A percentile compares a stretch with the other conserved stretches of the same genome.
Conservation (phyloP, 805 yeast species). For the Ogataea dorogensis region DNA sequence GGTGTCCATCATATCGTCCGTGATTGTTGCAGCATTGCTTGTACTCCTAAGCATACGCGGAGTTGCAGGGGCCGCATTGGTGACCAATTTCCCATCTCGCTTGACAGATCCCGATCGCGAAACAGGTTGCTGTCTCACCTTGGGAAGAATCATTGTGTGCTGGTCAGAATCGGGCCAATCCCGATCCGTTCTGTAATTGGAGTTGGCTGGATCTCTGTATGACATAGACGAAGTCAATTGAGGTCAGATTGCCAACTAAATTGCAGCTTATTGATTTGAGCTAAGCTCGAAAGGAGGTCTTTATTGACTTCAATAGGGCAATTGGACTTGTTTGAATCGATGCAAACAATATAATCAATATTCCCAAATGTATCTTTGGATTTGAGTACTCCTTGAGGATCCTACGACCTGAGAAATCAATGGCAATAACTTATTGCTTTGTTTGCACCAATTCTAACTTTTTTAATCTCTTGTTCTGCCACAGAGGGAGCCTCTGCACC, state of each 20-base stretch:
- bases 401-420: conserved; percentile 1
- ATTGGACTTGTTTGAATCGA: background rate
- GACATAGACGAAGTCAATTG: conserved; percentile 10
- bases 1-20: conserved; percentile 27
- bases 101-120: conserved; percentile 25
- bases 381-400: background rate
- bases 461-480: conserved; percentile 13
- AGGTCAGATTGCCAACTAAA: background rate
- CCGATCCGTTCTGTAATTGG: conserved; percentile 3
- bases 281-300: background rate
- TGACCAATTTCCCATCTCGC: conserved; percentile 12
- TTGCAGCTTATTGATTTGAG: background rate
- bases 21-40: conserved; percentile 32
- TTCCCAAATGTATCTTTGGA: background rate
- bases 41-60: conserved; percentile 67
- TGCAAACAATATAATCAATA: background rate
- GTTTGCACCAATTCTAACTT: conserved; percentile 10
- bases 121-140: conserved; percentile 22
- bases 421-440: conserved; percentile 8
- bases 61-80: conserved; percentile 57
- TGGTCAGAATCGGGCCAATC: conserved; percentile 7
- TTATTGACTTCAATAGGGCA: background rate
- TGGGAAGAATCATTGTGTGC: conserved; percentile 22
- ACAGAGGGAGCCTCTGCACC: conserved; percentile 7
- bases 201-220: conserved; percentile 1